phyloP scores from a whole-genome alignment of 257 asterid genomes.

The Nemophila menziesii region DNA sequence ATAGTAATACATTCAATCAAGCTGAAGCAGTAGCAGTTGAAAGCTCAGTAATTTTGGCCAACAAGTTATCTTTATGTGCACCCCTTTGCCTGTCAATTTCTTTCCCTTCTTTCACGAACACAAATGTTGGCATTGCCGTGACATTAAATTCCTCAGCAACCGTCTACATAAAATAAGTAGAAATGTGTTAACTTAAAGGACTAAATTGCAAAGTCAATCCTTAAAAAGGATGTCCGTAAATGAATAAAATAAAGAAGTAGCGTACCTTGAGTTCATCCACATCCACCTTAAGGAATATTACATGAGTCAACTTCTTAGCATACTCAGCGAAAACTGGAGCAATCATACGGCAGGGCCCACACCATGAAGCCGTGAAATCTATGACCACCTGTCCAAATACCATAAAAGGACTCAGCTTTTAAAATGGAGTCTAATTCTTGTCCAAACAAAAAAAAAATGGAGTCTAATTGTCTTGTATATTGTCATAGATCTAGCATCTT shows the following conservation, averaged over 20 bases:
- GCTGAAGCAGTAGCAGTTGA: conserved; percentile 15
- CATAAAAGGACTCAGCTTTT: too few relatives aligned
- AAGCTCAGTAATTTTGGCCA: conserved; percentile 12
- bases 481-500: too few relatives aligned
- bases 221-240: neutral
- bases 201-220: neutral
- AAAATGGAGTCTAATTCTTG: too few relatives aligned
- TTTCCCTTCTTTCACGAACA: conserved; percentile 60
- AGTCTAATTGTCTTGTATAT: too few relatives aligned
- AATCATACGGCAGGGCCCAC: conserved; percentile 78
- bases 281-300: conserved; percentile 75
- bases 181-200: neutral
- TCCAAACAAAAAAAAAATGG: too few relatives aligned
- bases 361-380: conserved; percentile 87
- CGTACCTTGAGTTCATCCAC: conserved; percentile 71
- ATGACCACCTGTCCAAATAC: conserved; percentile 51
- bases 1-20: too few relatives aligned
- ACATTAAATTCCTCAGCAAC: conserved; percentile 38
- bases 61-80: conserved; percentile 50
- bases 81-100: conserved; percentile 52
- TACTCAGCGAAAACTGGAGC: conserved; percentile 60
- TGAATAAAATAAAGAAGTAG: neutral
- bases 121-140: conserved; percentile 80
- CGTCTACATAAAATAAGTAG: conserved; percentile 16
- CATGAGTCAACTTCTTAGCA: conserved; percentile 48